Evolutionary conservation across 495 filamentous ascomycete species (phyloP).

Genomic region (Amphirosellinia nigrospora): DNA sequence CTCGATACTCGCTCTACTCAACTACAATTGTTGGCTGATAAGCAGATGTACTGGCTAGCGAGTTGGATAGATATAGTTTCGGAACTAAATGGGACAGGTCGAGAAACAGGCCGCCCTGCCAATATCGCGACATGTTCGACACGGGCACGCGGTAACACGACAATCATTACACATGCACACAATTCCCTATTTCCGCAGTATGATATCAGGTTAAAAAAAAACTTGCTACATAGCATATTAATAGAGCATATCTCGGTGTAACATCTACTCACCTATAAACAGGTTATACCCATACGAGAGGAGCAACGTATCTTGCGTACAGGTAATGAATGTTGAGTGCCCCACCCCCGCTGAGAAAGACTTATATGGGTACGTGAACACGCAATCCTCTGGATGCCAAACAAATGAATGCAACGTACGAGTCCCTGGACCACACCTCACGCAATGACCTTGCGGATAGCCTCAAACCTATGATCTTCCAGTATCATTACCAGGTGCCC

Average conservation of each 20-base stretch:
- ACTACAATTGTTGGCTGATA: not conserved
- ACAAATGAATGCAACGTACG: not conserved
- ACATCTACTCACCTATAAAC: not conserved
- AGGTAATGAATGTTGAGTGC: no score
- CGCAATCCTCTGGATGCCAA: not conserved
- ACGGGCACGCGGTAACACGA: not conserved
- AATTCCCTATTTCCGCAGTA: not conserved
- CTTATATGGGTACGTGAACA: not conserved
- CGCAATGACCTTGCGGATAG: not conserved
- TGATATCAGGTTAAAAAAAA: not conserved
- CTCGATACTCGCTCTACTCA: not conserved
- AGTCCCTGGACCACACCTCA: not conserved
- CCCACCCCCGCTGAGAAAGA: not conserved
- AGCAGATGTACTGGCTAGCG: not conserved
- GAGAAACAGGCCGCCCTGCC: not conserved
- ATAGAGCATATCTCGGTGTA: not conserved
- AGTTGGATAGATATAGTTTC: not conserved
- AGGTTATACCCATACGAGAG: not conserved
- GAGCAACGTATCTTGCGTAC: not conserved
- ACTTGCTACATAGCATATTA: not conserved
- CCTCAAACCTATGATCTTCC: not conserved
- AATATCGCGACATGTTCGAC: not conserved
- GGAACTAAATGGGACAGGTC: not conserved
- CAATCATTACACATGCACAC: not conserved
- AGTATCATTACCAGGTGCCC: not conserved